phyloP scores from a whole-genome alignment of 352 stramenopile genomes.

The Phytophthora hibernalis region DNA sequence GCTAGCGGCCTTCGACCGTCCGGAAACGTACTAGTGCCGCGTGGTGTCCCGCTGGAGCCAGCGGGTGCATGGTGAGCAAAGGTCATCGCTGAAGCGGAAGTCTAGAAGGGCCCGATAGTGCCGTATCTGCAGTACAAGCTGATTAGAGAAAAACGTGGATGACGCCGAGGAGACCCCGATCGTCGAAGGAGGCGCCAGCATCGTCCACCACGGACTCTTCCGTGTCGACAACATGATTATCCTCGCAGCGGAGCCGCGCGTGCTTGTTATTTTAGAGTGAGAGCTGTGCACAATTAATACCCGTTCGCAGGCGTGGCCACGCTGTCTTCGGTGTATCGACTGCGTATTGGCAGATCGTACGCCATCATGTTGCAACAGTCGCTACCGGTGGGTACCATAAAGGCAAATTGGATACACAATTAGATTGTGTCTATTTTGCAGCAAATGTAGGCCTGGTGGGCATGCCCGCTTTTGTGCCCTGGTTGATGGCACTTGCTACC shows the following conservation, averaged over 20 bases:
- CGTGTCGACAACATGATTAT: conserved; percentile 89
- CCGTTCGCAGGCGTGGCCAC: conserved; percentile 83
- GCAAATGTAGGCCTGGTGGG: not conserved
- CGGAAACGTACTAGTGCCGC: conserved; percentile 73
- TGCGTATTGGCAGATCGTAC: conserved; percentile 46
- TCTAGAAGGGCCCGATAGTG: conserved; percentile 66
- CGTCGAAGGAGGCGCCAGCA: conserved; percentile 31
- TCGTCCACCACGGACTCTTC: conserved; percentile 87
- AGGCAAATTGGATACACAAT: not conserved
- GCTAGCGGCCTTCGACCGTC: conserved; percentile 60
- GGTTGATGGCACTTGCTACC: not conserved
- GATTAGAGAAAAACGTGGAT: conserved; percentile 61
- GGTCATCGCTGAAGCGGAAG: conserved; percentile 53
- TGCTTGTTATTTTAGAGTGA: conserved; percentile 89
- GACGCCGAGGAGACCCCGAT: conserved; percentile 52
- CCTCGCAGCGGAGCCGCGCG: conserved; percentile 79
- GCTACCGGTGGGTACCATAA: not conserved
- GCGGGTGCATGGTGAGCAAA: conserved; percentile 60
- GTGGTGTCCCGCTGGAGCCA: conserved; percentile 76
- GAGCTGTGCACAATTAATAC: conserved; percentile 86
- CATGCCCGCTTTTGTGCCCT: not conserved
- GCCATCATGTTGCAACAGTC: conserved; percentile 42
- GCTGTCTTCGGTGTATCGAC: conserved; percentile 56
- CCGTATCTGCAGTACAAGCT: conserved; percentile 45
- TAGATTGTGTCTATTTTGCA: not conserved